phyloP scores from a whole-genome alignment of 139 green algal genomes.

The Chlamydomonas applanata region DNA sequence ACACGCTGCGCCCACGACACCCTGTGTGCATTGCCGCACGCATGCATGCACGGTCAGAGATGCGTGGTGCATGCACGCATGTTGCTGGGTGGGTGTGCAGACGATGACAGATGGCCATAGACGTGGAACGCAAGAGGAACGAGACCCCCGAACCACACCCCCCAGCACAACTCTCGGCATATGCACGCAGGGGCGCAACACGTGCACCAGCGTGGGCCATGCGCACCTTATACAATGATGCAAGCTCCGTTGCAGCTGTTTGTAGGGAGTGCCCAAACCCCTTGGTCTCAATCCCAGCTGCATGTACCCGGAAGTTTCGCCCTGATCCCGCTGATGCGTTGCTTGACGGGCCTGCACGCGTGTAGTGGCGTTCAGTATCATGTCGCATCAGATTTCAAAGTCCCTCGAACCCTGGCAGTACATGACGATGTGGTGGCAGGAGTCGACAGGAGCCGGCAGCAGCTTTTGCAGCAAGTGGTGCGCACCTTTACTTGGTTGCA shows the following conservation, averaged over 20 bases:
- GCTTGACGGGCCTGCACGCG: not conserved
- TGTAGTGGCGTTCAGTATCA: not conserved
- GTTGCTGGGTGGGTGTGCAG: constrained; percentile 15
- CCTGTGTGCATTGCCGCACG: constrained; percentile 49
- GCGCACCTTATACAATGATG: not conserved
- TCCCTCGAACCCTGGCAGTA: not conserved
- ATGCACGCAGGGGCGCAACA: too few relatives aligned
- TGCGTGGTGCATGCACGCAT: not conserved
- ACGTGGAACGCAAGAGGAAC: too few relatives aligned
- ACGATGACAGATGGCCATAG: too few relatives aligned
- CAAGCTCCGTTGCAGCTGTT: not conserved
- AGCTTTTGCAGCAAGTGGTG: too few relatives aligned
- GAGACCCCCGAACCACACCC: too few relatives aligned
- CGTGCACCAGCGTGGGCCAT: too few relatives aligned
- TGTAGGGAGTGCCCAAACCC: not conserved
- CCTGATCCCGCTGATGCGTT: not conserved
- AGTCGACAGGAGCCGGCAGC: not conserved
- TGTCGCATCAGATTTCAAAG: not conserved
- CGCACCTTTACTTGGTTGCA: not conserved
- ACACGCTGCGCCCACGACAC: constrained; percentile 82
- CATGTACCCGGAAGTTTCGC: too few relatives aligned
- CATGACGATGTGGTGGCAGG: not conserved
- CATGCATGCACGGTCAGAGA: constrained; percentile 16
- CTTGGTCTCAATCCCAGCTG: too few relatives aligned
- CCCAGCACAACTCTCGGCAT: too few relatives aligned